Conservation (phyloP, 2,329 filamentous ascomycete genomes). For the Beauveria scarabaeidicola region DNA sequence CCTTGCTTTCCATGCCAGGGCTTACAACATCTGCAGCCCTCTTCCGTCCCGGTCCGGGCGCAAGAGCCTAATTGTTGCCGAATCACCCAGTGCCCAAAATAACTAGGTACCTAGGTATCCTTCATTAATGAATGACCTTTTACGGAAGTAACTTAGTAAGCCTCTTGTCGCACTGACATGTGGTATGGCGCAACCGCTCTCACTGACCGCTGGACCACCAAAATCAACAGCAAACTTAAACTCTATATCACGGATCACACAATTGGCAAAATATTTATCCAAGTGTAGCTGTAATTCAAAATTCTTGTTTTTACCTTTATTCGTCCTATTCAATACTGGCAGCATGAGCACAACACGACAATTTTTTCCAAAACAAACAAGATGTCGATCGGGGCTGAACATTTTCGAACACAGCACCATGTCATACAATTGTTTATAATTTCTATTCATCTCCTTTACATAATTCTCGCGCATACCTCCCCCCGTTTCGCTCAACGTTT, state of each 20-base stretch:
- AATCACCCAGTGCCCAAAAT: not conserved
- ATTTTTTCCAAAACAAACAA: too few relatives aligned
- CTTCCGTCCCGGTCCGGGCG: not conserved
- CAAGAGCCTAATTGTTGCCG: not conserved
- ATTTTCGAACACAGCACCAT: not conserved
- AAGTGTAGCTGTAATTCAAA: not conserved
- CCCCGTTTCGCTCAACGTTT: not conserved
- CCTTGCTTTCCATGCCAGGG: not conserved
- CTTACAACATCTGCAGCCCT: not conserved
- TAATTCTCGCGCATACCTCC: not conserved
- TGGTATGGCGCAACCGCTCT: not conserved
- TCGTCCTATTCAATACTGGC: not conserved
- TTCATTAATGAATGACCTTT: too few relatives aligned
- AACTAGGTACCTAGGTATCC: too few relatives aligned
- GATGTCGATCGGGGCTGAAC: too few relatives aligned
- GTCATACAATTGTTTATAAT: conserved; percentile 5
- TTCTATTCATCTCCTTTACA: conserved; percentile 5
- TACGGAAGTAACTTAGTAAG: too few relatives aligned
- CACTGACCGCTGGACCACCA: not conserved
- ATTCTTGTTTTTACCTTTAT: not conserved
- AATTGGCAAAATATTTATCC: not conserved
- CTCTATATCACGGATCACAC: not conserved
- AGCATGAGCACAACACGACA: not conserved
- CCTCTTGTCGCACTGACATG: not conserved
- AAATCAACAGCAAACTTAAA: not conserved